Percentiles rank a stretch among this genome's conserved stretches.
These are phyloP conservation scores for Geranium rotundifolium DNA, from an alignment of 345 rosid species.

Conservation along the genomic window DNA sequence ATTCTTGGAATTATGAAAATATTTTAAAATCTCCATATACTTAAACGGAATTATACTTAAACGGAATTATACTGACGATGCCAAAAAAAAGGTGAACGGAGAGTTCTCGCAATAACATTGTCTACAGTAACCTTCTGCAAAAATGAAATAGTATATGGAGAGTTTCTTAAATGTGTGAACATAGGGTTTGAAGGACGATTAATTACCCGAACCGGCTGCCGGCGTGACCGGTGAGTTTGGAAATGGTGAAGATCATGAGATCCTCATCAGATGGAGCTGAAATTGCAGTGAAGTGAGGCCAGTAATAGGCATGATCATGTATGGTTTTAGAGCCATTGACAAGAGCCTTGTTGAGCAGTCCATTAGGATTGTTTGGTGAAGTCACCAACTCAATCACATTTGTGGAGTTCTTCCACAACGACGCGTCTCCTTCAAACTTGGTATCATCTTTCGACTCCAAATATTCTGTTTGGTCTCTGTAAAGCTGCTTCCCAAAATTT, in stretches of 20 bases:
- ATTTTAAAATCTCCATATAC: too few relatives aligned
- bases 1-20: too few relatives aligned
- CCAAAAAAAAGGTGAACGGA: too few relatives aligned
- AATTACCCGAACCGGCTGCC: slow-evolving; percentile 60
- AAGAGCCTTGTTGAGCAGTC: slow-evolving; percentile 35
- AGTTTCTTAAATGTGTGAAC: too few relatives aligned
- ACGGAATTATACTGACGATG: too few relatives aligned
- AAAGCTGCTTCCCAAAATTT: slow-evolving; percentile 26
- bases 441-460: slow-evolving; percentile 20
- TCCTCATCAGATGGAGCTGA: slow-evolving; percentile 39
- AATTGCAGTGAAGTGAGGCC: slow-evolving; percentile 68
- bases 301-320: slow-evolving; percentile 57
- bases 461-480: slow-evolving; percentile 30
- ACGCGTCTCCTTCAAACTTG: slow-evolving; percentile 44
- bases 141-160: too few relatives aligned
- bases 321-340: slow-evolving; percentile 43
- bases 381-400: slow-evolving; percentile 52
- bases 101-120: too few relatives aligned
- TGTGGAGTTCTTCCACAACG: slow-evolving; percentile 18
- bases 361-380: slow-evolving; percentile 79
- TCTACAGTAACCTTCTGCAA: too few relatives aligned
- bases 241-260: slow-evolving; percentile 45
- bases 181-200: not conserved
- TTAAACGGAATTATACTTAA: too few relatives aligned
- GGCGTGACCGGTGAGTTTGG: slow-evolving; percentile 77